Conservation (phyloP, 768 basidiomycete genomes). For the Mrakia gelida region DNA sequence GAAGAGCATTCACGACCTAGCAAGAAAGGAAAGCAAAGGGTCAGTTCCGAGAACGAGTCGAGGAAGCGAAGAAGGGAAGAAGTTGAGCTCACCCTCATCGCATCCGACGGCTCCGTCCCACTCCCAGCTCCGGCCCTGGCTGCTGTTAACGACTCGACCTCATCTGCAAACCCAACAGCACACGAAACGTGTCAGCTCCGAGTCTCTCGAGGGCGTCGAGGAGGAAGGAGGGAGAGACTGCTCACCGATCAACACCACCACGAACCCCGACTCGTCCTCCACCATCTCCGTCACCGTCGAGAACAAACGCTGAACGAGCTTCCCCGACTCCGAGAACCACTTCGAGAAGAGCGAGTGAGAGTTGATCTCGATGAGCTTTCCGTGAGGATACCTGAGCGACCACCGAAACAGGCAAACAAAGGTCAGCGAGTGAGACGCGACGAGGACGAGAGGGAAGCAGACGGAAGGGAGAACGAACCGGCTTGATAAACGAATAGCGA, state of each 20-base stretch:
- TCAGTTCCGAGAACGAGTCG: not conserved
- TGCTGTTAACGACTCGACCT: slow-evolving; percentile 92
- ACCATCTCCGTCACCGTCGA: slow-evolving; percentile 81
- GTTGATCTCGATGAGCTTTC: slow-evolving; percentile 91
- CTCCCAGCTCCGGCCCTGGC: slow-evolving; percentile 91
- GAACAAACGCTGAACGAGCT: slow-evolving; percentile 91
- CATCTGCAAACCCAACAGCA: slow-evolving; percentile 55
- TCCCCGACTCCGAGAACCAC: slow-evolving; percentile 99
- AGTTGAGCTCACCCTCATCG: slow-evolving; percentile 61
- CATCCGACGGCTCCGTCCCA: slow-evolving; percentile 93
- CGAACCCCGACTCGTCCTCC: slow-evolving; percentile 84
- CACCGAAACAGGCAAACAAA: not conserved
- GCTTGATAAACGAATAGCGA: slow-evolving; percentile 82
- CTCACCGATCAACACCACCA: slow-evolving; percentile 84
- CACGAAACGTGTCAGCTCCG: not conserved
- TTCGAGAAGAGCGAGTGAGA: slow-evolving; percentile 96
- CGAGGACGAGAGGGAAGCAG: slow-evolving; percentile 16
- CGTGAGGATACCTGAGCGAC: slow-evolving; percentile 67
- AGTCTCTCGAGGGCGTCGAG: not conserved
- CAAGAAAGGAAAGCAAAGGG: not conserved
- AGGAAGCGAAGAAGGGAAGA: not conserved
- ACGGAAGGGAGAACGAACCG: slow-evolving; percentile 52
- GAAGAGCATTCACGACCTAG: slow-evolving; percentile 92
- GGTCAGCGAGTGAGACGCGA: slow-evolving; percentile 13
- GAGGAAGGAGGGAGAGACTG: slow-evolving; percentile 38